Evolutionary conservation across 2,329 filamentous ascomycete species (phyloP).

Genomic region (Fusarium illudens): DNA sequence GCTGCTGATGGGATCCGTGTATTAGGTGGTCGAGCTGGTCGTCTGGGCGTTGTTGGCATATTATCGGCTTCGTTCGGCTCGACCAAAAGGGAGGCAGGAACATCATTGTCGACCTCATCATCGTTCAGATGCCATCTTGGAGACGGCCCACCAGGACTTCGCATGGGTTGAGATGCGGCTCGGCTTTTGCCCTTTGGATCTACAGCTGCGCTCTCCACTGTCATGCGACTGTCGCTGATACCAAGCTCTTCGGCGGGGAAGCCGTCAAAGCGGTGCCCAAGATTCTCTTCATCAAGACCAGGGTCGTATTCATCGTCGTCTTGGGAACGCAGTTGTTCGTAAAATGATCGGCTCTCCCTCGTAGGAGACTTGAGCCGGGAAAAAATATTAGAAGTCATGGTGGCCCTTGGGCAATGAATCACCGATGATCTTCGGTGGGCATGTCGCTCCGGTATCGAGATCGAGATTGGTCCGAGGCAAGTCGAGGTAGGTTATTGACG

Average conservation of each 20-base stretch:
- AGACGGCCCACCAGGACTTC: constrained; percentile 23
- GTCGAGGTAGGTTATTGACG: background rate
- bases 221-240: constrained; percentile 57
- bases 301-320: constrained; percentile 52
- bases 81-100: constrained; percentile 69
- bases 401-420: constrained; percentile 11
- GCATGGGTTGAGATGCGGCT: constrained; percentile 10
- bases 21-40: constrained; percentile 16
- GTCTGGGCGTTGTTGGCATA: constrained; percentile 29
- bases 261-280: constrained; percentile 60
- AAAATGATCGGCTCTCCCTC: constrained; percentile 54
- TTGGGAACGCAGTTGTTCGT: constrained; percentile 57
- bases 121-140: constrained; percentile 50
- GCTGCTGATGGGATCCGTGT: constrained; percentile 35
- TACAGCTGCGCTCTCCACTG: constrained; percentile 49
- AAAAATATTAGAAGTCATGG: constrained; percentile 60
- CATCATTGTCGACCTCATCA: constrained; percentile 66
- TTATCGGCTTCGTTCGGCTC: constrained; percentile 55
- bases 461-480: background rate
- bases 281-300: constrained; percentile 62
- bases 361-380: constrained; percentile 50
- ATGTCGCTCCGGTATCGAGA: constrained; percentile 26
- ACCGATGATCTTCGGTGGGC: constrained; percentile 9
- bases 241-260: constrained; percentile 58
- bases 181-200: constrained; percentile 30